Evolutionary conservation across 1,139 yeast genomes (phyloP), one percentile per base, ranked within the genome.

Genomic region (Hemisphaericaspora lyxosophila): DNA sequence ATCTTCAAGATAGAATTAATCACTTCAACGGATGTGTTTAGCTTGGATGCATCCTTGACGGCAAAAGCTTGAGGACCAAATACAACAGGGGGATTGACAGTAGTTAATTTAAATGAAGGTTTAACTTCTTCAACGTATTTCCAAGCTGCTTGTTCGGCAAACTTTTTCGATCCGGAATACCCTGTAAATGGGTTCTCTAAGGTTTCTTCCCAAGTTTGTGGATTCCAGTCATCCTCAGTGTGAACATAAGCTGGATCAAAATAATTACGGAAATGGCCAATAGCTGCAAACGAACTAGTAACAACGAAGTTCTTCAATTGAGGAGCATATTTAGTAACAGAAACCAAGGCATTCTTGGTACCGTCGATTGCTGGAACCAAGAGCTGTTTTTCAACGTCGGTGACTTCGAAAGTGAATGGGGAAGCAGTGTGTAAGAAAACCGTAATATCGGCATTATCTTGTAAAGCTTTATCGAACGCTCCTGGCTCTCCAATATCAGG

Each of bases 391-490:
- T 64, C 67, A 6, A 57, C 52, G 34, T 65, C 61, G 23, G 29
- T 32, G 18, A 36, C 37, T 13, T 25, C 27, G 23, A 37, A 36
- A 4, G 18, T 28, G 25, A 59, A 50, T 3, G 66, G 66, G 28
- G 70, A 62, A 7, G 64, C 64, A 7, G 60, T 75, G 58, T 82
- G 88, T 24, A 80, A 51, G 35, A 82, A 78, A 33, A 66, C 69
- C 7, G 73, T 70, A 38, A 78, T 67, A 29, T 74, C 78, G 2
- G 77, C 67, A 48, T 78, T 73, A 3, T 58, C 59, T 45, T 68
- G 51, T 39, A 82, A 62, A 2, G 71, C 75, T 14, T 66, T 60
- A 52, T 79, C 82, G 47, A 81, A 82, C 0, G 85, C 85, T 31
- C 66, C 70, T 4, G 59, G 62, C 3, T 52, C 42, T 9, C 44